Percentiles rank a stretch among this genome's conserved stretches.
Evolutionary conservation across 371 early-diverging fungal species (phyloP).

Genomic region (Rhizopus arrhizus): DNA sequence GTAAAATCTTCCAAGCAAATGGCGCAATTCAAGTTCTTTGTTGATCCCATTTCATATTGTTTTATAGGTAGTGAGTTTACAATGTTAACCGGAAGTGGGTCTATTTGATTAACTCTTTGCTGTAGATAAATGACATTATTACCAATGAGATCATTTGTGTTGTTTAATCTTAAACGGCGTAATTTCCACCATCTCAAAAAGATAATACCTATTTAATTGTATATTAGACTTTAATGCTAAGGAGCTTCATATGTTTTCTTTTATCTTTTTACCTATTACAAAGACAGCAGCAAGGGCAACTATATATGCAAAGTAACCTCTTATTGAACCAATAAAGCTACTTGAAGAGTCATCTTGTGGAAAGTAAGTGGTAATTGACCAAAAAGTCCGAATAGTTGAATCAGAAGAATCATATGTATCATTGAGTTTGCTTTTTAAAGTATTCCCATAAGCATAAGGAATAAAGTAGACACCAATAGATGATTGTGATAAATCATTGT

Average conservation of each 20-base stretch:
- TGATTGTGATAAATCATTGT: conserved; percentile 29
- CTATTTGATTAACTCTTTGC: conserved; percentile 24
- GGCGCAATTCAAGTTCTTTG: conserved; percentile 36
- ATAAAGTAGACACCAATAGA: conserved; percentile 25
- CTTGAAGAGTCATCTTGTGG: conserved; percentile 9
- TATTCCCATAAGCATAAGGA: conserved; percentile 26
- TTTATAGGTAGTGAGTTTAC: conserved; percentile 31
- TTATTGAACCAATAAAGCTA: conserved; percentile 21
- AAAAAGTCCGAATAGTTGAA: conserved; percentile 9
- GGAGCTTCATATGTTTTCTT: background rate
- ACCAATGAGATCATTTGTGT: conserved; percentile 1
- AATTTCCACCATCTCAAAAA: conserved; percentile 50
- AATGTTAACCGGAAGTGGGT: conserved; percentile 45
- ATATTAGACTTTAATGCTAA: background rate
- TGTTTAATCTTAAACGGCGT: conserved; percentile 29
- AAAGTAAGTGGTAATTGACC: conserved; percentile 24
- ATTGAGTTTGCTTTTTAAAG: conserved; percentile 12
- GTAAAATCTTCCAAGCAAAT: conserved; percentile 41
- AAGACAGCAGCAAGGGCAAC: conserved; percentile 43
- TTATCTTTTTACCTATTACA: conserved; percentile 33
- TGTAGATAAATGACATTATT: conserved; percentile 22
- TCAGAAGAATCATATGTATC: conserved; percentile 14
- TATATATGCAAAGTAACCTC: conserved; percentile 45
- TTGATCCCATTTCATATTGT: conserved; percentile 16
- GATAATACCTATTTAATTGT: conserved; percentile 30